A percentile compares a stretch with the other conserved stretches of the same genome.
These are phyloP conservation scores for Adansonia digitata DNA, from an alignment of 345 rosid genomes.

Conservation along the genomic window DNA sequence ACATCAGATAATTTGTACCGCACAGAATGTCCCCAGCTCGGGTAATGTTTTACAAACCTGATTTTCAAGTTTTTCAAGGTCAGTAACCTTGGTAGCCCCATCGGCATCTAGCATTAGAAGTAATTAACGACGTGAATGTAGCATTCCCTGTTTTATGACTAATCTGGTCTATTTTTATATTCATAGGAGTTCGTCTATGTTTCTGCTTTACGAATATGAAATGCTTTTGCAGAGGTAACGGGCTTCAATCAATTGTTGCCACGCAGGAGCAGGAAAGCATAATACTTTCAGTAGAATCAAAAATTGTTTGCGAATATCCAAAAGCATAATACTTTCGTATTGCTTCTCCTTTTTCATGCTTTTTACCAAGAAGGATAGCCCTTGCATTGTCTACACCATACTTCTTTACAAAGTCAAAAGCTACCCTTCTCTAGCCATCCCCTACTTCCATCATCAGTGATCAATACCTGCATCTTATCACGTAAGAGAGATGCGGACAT, in stretches of 20 bases:
- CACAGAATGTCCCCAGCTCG: neutral
- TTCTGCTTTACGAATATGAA: too few relatives aligned
- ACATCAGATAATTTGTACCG: constrained; percentile 25
- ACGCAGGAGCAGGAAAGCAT: constrained; percentile 1
- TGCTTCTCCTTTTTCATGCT: constrained; percentile 99
- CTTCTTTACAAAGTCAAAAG: constrained; percentile 69
- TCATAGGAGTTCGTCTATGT: too few relatives aligned
- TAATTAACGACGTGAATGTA: constrained; percentile 95
- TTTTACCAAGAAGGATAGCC: constrained; percentile 80
- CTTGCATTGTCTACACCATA: constrained; percentile 73
- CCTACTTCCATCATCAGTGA: constrained; percentile 91
- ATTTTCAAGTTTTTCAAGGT: constrained; percentile 93
- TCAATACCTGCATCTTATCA: constrained; percentile 51
- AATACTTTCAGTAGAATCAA: constrained; percentile 10
- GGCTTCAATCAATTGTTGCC: constrained; percentile 43
- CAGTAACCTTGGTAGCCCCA: constrained; percentile 91
- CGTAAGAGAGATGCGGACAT: neutral
- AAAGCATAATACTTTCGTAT: constrained; percentile 46
- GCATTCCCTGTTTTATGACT: constrained; percentile 98
- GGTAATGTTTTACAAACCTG: constrained; percentile 45
- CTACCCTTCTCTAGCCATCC: constrained; percentile 85
- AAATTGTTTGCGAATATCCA: neutral
- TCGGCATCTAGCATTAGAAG: constrained; percentile 99
- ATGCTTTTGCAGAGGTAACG: constrained; percentile 66
- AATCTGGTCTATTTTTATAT: too few relatives aligned